These are phyloP conservation scores for Mycena alexandri DNA, from an alignment of 768 basidiomycete genomes.

Conservation along the genomic window DNA sequence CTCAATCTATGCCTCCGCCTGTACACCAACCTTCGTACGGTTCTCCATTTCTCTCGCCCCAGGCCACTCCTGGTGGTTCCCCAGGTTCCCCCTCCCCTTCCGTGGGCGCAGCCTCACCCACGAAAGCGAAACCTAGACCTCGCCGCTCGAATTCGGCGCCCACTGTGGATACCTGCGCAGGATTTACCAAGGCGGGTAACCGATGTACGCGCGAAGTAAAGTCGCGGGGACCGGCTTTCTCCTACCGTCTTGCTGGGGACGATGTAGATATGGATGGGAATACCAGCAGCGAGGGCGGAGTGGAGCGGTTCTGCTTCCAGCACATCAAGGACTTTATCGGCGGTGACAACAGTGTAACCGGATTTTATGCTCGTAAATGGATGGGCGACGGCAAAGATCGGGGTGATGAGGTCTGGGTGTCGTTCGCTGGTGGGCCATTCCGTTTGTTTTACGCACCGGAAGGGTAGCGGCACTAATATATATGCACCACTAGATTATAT, in stretches of 20 bases:
- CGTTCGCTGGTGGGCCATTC: constrained; percentile 28
- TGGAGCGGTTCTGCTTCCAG: constrained; percentile 38
- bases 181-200: constrained; percentile 37
- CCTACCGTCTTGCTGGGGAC: constrained; percentile 30
- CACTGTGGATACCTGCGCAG: constrained; percentile 34
- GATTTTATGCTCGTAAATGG: constrained; percentile 38
- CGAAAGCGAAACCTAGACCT: constrained; percentile 26
- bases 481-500: constrained; percentile 24
- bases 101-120: constrained; percentile 16
- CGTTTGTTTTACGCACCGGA: not conserved
- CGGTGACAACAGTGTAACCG: constrained; percentile 27
- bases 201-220: constrained; percentile 39
- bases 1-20: constrained; percentile 30
- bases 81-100: constrained; percentile 23
- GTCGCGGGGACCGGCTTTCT: constrained; percentile 38
- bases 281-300: constrained; percentile 32
- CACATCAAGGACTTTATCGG: constrained; percentile 39
- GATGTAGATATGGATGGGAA: constrained; percentile 34
- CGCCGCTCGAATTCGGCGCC: constrained; percentile 37
- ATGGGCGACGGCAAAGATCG: constrained; percentile 33
- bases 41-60: constrained; percentile 37
- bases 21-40: constrained; percentile 9
- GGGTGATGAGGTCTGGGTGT: constrained; percentile 37
- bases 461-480: not conserved
- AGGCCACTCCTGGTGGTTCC: constrained; percentile 8